Conservation (phyloP, 2,329 filamentous ascomycete genomes). For the Xylariaceae sp. region DNA sequence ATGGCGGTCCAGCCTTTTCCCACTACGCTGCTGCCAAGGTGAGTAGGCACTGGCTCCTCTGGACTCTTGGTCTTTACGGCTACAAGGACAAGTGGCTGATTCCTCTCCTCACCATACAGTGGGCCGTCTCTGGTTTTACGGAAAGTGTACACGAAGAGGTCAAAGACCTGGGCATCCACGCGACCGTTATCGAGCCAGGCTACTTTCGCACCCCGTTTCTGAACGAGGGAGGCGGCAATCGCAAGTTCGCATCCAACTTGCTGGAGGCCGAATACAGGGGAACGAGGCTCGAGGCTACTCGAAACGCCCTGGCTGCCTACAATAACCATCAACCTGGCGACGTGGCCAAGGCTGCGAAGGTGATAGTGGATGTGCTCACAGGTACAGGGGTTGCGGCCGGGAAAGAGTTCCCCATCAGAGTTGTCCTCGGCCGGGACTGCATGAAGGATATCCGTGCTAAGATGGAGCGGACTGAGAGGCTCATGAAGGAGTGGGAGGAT, state of each 20-base stretch:
- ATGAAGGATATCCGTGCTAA: slow-evolving; percentile 38
- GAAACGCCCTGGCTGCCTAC: slow-evolving; percentile 29
- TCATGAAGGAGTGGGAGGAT: slow-evolving; percentile 46
- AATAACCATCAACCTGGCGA: slow-evolving; percentile 51
- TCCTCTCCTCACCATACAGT: slow-evolving; percentile 14
- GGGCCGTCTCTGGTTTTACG: slow-evolving; percentile 35
- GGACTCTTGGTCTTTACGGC: too few species aligned
- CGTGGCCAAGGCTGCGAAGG: slow-evolving; percentile 44
- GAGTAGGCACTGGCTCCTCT: background rate
- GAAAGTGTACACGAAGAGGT: slow-evolving; percentile 33
- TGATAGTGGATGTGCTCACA: slow-evolving; percentile 52
- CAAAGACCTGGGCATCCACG: slow-evolving; percentile 35
- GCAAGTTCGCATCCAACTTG: slow-evolving; percentile 21
- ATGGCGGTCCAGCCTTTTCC: slow-evolving; percentile 24
- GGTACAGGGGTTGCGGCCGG: slow-evolving; percentile 42
- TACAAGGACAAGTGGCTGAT: too few species aligned
- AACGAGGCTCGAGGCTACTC: slow-evolving; percentile 24
- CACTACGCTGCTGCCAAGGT: slow-evolving; percentile 37
- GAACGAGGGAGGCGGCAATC: slow-evolving; percentile 29
- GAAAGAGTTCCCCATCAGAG: slow-evolving; percentile 44
- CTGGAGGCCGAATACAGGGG: slow-evolving; percentile 30
- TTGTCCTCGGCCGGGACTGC: slow-evolving; percentile 51
- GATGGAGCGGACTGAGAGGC: slow-evolving; percentile 36
- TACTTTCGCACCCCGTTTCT: slow-evolving; percentile 49
- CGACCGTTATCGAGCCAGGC: slow-evolving; percentile 43